phyloP scores from a whole-genome alignment of 1,284 basidiomycete species.

The Puccinia coronata region DNA sequence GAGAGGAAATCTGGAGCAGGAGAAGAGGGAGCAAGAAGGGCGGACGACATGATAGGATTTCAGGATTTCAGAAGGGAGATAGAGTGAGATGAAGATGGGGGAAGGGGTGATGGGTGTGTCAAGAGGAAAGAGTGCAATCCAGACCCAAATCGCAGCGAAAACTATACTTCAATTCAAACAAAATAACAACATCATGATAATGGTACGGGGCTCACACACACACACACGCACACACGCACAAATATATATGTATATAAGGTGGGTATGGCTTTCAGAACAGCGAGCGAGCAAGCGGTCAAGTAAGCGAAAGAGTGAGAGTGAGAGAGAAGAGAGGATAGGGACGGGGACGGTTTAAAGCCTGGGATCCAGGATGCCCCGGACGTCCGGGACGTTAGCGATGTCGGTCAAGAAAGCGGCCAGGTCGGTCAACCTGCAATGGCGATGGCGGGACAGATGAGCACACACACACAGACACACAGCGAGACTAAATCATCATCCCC shows the following conservation, averaged over 20 bases:
- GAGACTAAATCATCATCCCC: too few relatives aligned
- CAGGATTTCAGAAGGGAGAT: too few relatives aligned
- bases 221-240: too few relatives aligned
- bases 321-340: too few relatives aligned
- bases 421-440: conserved; percentile 42
- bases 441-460: too few relatives aligned
- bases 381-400: conserved; percentile 79
- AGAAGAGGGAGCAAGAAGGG: not conserved
- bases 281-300: not conserved
- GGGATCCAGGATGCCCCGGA: conserved; percentile 81
- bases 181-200: not conserved
- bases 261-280: too few relatives aligned
- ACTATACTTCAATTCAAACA: not conserved
- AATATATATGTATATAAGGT: too few relatives aligned
- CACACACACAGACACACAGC: too few relatives aligned
- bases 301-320: not conserved
- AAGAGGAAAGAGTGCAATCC: not conserved
- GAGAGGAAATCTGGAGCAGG: too few relatives aligned
- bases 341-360: conserved; percentile 26
- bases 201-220: too few relatives aligned
- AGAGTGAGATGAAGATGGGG: not conserved
- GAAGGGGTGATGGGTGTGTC: not conserved
- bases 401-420: conserved; percentile 82
- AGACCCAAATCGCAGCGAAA: not conserved
- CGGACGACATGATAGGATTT: too few relatives aligned